Conservation (phyloP, 306 rosid genomes). For the Arachis hypogaea region DNA sequence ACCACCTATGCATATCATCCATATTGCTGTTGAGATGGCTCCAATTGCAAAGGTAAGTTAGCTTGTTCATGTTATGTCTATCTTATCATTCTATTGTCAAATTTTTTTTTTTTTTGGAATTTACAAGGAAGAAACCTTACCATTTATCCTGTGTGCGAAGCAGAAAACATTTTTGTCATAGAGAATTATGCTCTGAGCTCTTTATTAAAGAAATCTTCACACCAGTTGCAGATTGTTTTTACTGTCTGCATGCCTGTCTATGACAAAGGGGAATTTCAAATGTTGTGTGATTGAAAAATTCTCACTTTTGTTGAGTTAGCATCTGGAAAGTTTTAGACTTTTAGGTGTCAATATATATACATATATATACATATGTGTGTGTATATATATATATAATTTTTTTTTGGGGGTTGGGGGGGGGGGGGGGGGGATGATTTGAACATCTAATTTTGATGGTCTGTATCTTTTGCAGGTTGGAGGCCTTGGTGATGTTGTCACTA, state of each 20-base stretch:
- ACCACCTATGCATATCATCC: constrained; percentile 80
- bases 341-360: no score
- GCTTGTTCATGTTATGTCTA: constrained; percentile 52
- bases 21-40: constrained; percentile 95
- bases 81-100: background rate
- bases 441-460: constrained; percentile 12
- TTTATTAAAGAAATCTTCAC: background rate
- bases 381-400: background rate
- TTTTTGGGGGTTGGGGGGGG: background rate
- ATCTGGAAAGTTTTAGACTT: constrained; percentile 2
- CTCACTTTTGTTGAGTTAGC: constrained; percentile 1
- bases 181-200: constrained; percentile 3
- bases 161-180: background rate
- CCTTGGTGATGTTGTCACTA: constrained; percentile 93
- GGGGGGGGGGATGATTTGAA: background rate
- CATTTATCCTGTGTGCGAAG: background rate
- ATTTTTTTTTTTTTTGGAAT: constrained; percentile 12
- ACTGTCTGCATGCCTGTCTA: constrained; percentile 12
- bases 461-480: constrained; percentile 82
- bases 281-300: background rate
- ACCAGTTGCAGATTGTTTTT: background rate
- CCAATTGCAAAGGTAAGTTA: constrained; percentile 89
- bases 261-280: background rate
- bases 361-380: no score
- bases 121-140: background rate